Base-by-base conservation (phyloP, 2,329 filamentous ascomycete species). In the Diplodia mutila region DNA sequence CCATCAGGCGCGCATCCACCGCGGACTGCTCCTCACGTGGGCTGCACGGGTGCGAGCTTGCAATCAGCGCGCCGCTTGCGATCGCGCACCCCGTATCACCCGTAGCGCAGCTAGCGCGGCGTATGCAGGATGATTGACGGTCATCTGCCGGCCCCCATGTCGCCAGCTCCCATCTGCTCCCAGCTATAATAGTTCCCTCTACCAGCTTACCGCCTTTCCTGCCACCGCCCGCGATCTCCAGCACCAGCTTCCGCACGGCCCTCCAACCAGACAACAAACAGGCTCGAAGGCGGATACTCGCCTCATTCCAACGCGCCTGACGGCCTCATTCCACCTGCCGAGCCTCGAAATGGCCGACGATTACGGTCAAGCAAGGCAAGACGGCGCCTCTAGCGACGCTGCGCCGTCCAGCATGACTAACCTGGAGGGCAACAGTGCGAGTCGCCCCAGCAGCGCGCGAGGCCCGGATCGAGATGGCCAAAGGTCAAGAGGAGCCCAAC, bases 141-240 rank as follows among this genome's bases (percentile, higher is more conserved):
- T 66, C 64, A 66, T 66, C 64, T 66, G 64, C 64, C 64, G 64
- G 53, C 64, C 52, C 59, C 59, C 59, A 63, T 63, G 59, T 51
- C 46, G n/a, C 42, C 46, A 48, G 12, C 27, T 29, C n/a, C 34
- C 46, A 14, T 63, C 59, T 51, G 59, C 46, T 48, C 49, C 57
- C 46, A n/a, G 21, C 59, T 63, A 63, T 63, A 63, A 63, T 51
- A 63, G 59, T 37, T 37, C 46, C 46, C 49, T 37, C 59, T 12
- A 51, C 59, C 59, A 63, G n/a, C 46, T 63, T 63, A 63, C 59
- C 59, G 59, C 59, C 59, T 63, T 51, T 63, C 59, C 46, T 25
- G 59, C 16, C 59, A 29, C 46, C 59, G 59, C 59, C 59, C 59
- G 46, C 59, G 42, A 37, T 63, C 42, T 63, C 42, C 57, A 61